These are phyloP conservation scores for Mycena citricolor DNA, from an alignment of 1,284 basidiomycete genomes.

Conservation along the genomic window DNA sequence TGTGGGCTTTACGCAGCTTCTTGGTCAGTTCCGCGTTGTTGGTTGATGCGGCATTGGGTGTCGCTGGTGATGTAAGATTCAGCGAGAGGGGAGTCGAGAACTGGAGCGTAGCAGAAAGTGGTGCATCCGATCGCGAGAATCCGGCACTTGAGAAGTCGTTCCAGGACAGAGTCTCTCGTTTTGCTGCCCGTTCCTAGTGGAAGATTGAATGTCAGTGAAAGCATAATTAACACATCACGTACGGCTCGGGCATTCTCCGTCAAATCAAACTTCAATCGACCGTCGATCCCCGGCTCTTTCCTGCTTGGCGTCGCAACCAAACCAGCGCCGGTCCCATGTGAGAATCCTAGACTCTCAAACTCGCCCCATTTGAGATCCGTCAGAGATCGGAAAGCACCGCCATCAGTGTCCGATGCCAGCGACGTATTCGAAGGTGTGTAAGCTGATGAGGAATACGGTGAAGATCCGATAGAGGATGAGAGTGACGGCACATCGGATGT, in stretches of 20 bases:
- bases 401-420: conserved; percentile 35
- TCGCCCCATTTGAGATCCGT: conserved; percentile 87
- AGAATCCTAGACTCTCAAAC: conserved; percentile 82
- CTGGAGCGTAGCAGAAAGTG: conserved; percentile 76
- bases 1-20: conserved; percentile 82
- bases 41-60: conserved; percentile 49
- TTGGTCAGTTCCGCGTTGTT: conserved; percentile 64
- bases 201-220: conserved; percentile 5
- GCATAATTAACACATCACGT: conserved; percentile 37
- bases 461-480: conserved; percentile 1
- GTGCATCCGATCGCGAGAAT: conserved; percentile 74
- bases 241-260: conserved; percentile 83
- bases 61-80: conserved; percentile 71
- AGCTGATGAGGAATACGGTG: conserved; percentile 22
- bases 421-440: conserved; percentile 11
- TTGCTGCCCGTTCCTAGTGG: conserved; percentile 60
- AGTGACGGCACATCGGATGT: background rate
- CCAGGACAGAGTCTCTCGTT: conserved; percentile 82
- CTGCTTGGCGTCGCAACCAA: too few species aligned
- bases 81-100: conserved; percentile 71
- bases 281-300: too few species aligned
- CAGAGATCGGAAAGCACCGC: conserved; percentile 74
- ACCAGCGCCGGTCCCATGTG: conserved; percentile 6
- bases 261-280: conserved; percentile 82
- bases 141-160: conserved; percentile 81